These are phyloP conservation scores for Colletotrichum noveboracense DNA, from an alignment of 2,329 filamentous ascomycete species.

Conservation along the genomic window DNA sequence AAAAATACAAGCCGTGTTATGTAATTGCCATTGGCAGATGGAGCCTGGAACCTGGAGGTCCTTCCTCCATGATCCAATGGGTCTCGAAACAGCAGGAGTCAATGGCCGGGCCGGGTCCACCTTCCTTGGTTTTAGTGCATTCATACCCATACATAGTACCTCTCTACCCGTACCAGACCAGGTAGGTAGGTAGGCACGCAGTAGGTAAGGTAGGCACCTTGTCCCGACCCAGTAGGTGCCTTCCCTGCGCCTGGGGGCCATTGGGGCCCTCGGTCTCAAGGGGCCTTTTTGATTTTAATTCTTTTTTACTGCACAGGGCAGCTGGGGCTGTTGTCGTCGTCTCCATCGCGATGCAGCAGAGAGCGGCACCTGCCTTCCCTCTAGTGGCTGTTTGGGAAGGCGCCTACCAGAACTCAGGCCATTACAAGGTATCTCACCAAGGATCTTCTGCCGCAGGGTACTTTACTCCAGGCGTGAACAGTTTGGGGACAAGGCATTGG, in stretches of 20 bases:
- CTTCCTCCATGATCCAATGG: background rate
- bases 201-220: background rate
- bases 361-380: background rate
- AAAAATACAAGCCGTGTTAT: background rate
- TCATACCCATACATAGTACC: background rate
- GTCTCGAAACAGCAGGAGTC: conserved; percentile 20
- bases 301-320: background rate
- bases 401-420: background rate
- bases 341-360: background rate
- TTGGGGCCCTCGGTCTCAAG: background rate
- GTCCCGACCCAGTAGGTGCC: background rate
- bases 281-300: background rate
- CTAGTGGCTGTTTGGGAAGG: background rate
- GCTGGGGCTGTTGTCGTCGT: background rate
- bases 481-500: background rate
- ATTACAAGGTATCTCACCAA: background rate
- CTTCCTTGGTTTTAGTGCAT: background rate
- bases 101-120: conserved; percentile 10
- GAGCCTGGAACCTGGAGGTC: background rate
- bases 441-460: background rate
- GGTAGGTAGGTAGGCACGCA: background rate
- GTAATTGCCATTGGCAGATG: background rate
- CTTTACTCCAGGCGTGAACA: conserved; percentile 5
- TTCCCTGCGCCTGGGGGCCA: background rate
- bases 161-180: background rate